Conservation (phyloP, 148 eudicot genomes). For the Cornus kousa region DNA sequence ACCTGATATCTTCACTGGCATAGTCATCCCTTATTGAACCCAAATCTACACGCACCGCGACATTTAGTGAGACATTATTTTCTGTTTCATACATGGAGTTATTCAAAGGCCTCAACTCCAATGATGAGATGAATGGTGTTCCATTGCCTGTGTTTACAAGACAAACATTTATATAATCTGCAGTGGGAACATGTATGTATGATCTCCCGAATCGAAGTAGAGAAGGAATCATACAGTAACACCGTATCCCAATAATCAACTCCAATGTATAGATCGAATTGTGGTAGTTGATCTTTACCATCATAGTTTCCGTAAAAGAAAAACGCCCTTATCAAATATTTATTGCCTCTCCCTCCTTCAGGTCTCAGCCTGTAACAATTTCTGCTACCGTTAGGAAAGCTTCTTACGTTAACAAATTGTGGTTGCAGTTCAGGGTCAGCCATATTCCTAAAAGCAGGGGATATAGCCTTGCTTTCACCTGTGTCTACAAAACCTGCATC, state of each 20-base stretch:
- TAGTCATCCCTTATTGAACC: too few species aligned
- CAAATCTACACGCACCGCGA: too few species aligned
- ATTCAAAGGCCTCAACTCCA: conserved; percentile 34
- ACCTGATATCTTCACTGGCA: too few species aligned
- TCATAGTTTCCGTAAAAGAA: conserved; percentile 51
- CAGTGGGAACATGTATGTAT: conserved; percentile 25
- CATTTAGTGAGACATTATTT: too few species aligned
- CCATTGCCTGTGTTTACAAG: conserved; percentile 26
- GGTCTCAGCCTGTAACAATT: conserved; percentile 41
- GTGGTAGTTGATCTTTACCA: conserved; percentile 8
- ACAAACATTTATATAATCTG: conserved; percentile 34
- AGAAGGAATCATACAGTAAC: background rate
- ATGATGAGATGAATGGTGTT: conserved; percentile 40
- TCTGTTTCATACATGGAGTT: conserved; percentile 14
- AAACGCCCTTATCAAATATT: conserved; percentile 34
- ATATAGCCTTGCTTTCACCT: conserved; percentile 19
- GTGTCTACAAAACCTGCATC: conserved; percentile 22
- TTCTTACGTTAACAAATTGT: conserved; percentile 18
- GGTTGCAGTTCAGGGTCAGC: background rate
- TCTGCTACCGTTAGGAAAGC: conserved; percentile 35
- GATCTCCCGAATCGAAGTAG: conserved; percentile 12
- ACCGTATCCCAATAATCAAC: conserved; percentile 34
- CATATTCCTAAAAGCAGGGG: background rate
- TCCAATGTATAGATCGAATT: conserved; percentile 34
- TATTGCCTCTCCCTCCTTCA: conserved; percentile 18